Base-by-base conservation (phyloP, 192 early-diverging fungal species). In the Backusella liffmaniae region DNA sequence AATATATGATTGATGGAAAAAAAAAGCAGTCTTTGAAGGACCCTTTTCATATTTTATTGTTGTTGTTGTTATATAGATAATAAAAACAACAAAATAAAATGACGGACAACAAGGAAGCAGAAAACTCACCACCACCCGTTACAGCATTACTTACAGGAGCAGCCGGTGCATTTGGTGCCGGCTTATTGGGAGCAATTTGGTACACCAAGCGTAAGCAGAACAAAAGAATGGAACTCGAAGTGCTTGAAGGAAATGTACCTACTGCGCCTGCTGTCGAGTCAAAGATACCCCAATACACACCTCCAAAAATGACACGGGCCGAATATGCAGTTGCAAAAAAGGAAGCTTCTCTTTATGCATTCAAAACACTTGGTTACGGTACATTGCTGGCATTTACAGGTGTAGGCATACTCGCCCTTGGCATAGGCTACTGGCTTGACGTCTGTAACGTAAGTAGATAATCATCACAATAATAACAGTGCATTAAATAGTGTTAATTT, bases 341-440 rank as follows among this genome's bases (percentile, higher is more conserved):
- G 9, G 72, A 79, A 21, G 82, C 77, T 29, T 32, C 67, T 6
- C 44, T 73, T n/a, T 83, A 73, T 77, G 77, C 82, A 12, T 59
- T 83, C 69, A 76, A 79, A 49, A 70, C 75, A 9, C 71, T 83
- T 15, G 82, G 77, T 3, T 77, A 77, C 26, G 82, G 82, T 34
- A 83, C 82, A 18, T 68, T 79, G 34, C 42, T 79, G 23, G 82
- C 82, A 5, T 66, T 76, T 10, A 68, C 72, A 53, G 72, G 72
- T 51, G 41, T 39, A 1, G 82, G 82, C 10, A 29, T 76, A 15
- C 29, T 83, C 29, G 75, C 82, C 39, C 35, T 70, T 12, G 37
- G 37, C 5, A 73, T 79, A 18, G 82, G 77, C 0, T 83, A 73
- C 37, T 83, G 77, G 51, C 35, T 83, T 2, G 78, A 83, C 6